Evolutionary conservation across 1,284 basidiomycete species (phyloP), one percentile per base, ranked within the genome.

Genomic region (Ceratobasidium sp.): DNA sequence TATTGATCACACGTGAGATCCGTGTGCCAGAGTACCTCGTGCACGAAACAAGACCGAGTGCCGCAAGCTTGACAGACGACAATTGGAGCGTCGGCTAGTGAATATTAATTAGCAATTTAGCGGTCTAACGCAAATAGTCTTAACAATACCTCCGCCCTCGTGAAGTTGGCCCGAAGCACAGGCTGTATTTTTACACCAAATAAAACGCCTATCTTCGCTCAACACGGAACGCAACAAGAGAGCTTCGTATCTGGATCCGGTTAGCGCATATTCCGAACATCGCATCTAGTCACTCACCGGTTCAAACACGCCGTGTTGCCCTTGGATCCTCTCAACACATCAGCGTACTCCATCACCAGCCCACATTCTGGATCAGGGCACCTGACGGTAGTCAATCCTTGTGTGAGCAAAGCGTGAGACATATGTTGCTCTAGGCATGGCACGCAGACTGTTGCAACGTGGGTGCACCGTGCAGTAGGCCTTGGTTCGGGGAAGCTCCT

Each of bases 21-120:
- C 2, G 45, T n/a, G 56, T 69, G 68, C 68, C 68, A 69, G 12
- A 52, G 22, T 12, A 69, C 55, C 15, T 58, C 55, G 50, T 69
- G 68, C 38, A 50, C 42, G 17, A 69, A 69, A 27, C 58, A 62
- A 1, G 58, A 62, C 32, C 50, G 47, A 31, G 58, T 49, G 20
- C 25, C 25, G 45, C 58, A 62, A 3, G n/a, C 10, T 12, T 34
- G 42, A 25, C 58, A 62, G 15, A 45, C 50, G 17, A 62, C 50
- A 34, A 62, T 62, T 15, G 58, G 58, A 34, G 58, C 58, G 25
- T 27, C 31, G 32, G 22, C 58, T 62, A 40, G 17, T 8, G 17
- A 40, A 40, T 12, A 12, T 7, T 17, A 12, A 38, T 12, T n/a
- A 38, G 25, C 15, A 4, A 22, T 52, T 3, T n/a, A 22, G 25